These are phyloP conservation scores for Metschnikowia drakensbergensis DNA, from an alignment of 805 yeast species.

Conservation along the genomic window DNA sequence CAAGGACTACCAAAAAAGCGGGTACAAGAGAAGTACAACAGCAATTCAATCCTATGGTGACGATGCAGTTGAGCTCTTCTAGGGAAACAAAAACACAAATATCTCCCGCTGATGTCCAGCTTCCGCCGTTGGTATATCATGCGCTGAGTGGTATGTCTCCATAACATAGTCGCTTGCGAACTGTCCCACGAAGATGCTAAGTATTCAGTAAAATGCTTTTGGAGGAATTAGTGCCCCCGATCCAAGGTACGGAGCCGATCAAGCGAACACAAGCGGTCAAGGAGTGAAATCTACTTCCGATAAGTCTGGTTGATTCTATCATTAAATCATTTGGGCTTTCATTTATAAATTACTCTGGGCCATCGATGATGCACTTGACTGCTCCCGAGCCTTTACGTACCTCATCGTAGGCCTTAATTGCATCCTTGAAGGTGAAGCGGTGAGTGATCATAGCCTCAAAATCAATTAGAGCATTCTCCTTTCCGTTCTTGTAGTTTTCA, in stretches of 20 bases:
- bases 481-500: conserved; percentile 44
- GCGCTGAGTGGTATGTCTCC: not conserved
- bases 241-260: not conserved
- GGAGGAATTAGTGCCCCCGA: not conserved
- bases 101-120: conserved; percentile 1
- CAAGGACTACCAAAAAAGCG: not conserved
- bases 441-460: conserved; percentile 72
- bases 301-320: not conserved
- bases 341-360: conserved; percentile 48
- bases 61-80: conserved; percentile 7
- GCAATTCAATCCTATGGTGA: conserved; percentile 7
- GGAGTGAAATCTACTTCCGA: conserved; percentile 8
- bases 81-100: not conserved
- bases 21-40: not conserved
- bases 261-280: conserved; percentile 7
- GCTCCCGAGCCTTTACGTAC: conserved; percentile 65
- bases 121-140: conserved; percentile 6
- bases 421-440: conserved; percentile 65
- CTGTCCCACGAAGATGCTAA: not conserved
- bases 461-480: conserved; percentile 45
- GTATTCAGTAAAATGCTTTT: no score
- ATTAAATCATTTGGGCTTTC: not conserved
- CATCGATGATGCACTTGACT: conserved; percentile 77
- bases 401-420: conserved; percentile 70
- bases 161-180: not conserved